A percentile compares a stretch with the other conserved stretches of the same genome.
Evolutionary conservation across 2,329 filamentous ascomycete species (phyloP).

Genomic region (Tolypocladium guangdongense): DNA sequence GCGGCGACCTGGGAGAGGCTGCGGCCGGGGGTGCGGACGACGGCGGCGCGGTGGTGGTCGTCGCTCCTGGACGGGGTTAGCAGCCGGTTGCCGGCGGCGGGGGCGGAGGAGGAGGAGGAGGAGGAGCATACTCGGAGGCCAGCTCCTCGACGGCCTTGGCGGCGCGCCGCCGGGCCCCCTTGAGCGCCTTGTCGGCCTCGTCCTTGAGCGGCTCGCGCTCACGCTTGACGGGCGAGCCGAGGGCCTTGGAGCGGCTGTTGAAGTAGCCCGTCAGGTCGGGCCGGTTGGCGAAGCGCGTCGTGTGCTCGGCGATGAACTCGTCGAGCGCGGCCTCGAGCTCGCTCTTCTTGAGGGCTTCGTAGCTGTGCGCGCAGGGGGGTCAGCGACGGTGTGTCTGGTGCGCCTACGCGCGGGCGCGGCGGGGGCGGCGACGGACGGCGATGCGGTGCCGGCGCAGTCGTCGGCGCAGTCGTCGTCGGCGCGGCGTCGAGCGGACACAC

Average conservation of each 20-base stretch:
- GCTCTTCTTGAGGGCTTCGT: constrained; percentile 61
- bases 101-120: no score
- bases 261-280: constrained; percentile 64
- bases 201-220: constrained; percentile 30
- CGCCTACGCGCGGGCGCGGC: no score
- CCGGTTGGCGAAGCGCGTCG: constrained; percentile 51
- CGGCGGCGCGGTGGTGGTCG: constrained; percentile 24
- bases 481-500: no score
- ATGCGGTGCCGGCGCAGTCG: no score
- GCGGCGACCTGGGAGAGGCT: constrained; percentile 40
- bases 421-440: no score
- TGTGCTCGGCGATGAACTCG: constrained; percentile 59
- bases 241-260: constrained; percentile 48
- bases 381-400: no score
- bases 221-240: constrained; percentile 51
- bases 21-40: constrained; percentile 39
- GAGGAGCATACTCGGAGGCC: constrained; percentile 28
- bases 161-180: constrained; percentile 33
- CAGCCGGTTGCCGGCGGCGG: no score
- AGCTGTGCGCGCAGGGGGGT: constrained; percentile 33
- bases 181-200: constrained; percentile 27
- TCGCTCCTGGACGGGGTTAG: no score
- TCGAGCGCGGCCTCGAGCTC: constrained; percentile 71
- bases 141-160: constrained; percentile 35
- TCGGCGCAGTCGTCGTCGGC: no score